Evolutionary conservation across 257 asterid species (phyloP), one percentile per base, ranked within the genome.

Genomic region (Thymus quinquecostatus): DNA sequence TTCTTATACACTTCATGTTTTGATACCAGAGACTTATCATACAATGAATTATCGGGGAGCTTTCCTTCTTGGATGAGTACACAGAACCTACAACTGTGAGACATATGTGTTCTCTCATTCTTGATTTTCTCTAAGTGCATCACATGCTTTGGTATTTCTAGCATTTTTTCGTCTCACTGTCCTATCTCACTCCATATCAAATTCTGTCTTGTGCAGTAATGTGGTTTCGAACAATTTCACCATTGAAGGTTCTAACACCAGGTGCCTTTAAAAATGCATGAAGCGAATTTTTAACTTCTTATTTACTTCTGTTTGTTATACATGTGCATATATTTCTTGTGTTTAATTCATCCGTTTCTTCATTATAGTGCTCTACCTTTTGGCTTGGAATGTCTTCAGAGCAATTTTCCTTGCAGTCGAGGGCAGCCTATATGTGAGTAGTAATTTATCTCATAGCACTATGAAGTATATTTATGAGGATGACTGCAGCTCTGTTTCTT

Each of bases 201-300:
- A 7, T 7, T 74, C 67, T 28, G 28, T 38, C 58, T 66, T 57
- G 33, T 69, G 80, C 58, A 85, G 97, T 60, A 92, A 92, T 76
- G 72, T 88, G 81, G 95, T 88, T 27, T 85, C 87, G 75, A 90
- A 92, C 88, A 86, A 88, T 84, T 86, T 90, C 76, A 82, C 86
- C 48, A 66, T 82, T 27, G 76, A 54, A 56, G 66, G 55, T 79
- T 79, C 87, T 14, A 75, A 64, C 75, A 83, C 69, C 77, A 84
- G 97, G 98, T 89, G 66, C 82, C 10, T 58, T 28, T 28, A 27
- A 41, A 2, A 34, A 41, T 54, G 4, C 57, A 28, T 58, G 2
- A 29, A 36, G 55, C 8, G 2, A 49, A 49, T 53, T 53, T 29
- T 33, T 66, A 9, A 51, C 33, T 6, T 10, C 50, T 60, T 38